phyloP scores from a whole-genome alignment of 129 eudicot species.

The Arctium minus region DNA sequence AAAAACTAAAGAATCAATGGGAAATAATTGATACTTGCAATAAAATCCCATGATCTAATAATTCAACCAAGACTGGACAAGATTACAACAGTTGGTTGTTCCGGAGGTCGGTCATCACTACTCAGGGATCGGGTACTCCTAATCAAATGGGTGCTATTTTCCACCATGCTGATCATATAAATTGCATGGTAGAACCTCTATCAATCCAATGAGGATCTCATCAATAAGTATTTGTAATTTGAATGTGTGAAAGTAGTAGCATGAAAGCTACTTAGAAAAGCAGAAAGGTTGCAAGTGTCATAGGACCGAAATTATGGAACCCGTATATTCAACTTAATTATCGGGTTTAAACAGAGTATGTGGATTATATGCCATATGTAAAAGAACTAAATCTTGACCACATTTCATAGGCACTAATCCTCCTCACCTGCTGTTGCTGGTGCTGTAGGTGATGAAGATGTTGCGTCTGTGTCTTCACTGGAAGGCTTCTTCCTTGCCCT shows the following conservation, averaged over 20 bases:
- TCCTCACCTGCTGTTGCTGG: conserved; percentile 25
- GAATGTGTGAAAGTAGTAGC: neutral
- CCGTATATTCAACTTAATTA: conserved; percentile 30
- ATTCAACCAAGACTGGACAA: neutral
- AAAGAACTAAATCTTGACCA: conserved; percentile 6
- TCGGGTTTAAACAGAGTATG: conserved; percentile 23
- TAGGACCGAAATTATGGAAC: conserved; percentile 8
- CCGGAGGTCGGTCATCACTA: neutral
- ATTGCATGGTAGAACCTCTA: neutral
- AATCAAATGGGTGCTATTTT: neutral
- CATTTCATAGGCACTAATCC: conserved; percentile 33
- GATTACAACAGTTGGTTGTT: too few species aligned
- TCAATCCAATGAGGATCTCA: neutral
- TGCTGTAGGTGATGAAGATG: conserved; percentile 30
- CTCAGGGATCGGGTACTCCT: neutral
- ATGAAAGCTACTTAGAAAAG: neutral
- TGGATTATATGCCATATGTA: conserved; percentile 16
- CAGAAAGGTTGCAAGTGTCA: neutral
- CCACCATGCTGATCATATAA: too few species aligned
- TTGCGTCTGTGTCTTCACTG: conserved; percentile 49
- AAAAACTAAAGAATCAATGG: neutral
- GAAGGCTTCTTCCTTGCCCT: conserved; percentile 52
- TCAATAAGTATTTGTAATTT: neutral
- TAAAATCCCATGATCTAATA: neutral
- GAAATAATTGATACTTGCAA: neutral